Evolutionary conservation across 352 stramenopile genomes (phyloP), one percentile per base, ranked within the genome.

Genomic region (Phytophthora megakarya): DNA sequence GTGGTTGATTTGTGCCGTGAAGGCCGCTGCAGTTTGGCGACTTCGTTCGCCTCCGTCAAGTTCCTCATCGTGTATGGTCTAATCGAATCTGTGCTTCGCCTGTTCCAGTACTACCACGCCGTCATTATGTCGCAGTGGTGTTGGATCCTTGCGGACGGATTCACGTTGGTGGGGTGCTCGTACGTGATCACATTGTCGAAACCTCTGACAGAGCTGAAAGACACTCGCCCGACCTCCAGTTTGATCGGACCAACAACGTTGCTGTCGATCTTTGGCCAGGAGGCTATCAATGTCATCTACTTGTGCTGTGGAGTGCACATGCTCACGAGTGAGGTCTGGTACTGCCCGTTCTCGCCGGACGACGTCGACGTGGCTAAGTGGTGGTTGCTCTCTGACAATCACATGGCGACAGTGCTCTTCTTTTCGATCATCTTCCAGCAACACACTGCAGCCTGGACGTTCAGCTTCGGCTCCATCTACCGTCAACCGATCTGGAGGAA

Each of bases 21-120:
- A 71, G 92, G 92, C 30, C 84, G 90, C 10, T 95, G 89, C 73
- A 84, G 81, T 44, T 50, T 98, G 22, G 77, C 90, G 7, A 96
- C 89, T 16, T 93, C 89, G 21, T 93, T 97, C 33, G 80, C 72
- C 12, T 81, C 72, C 11, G 84, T 97, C 61, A 97, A 97, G 67
- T 96, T 93, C 56, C 74, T 96, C 35, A 83, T 97, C 46, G 85
- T 97, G 63, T 97, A 97, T 65, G 90, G 90, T 10, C 65, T 96
- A 67, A 75, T 96, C 35, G 66, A 80, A 9, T 86, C 72, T 23
- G 74, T 80, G 16, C 63, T 91, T 23, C 78, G 91, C 11, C 70
- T 92, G 40, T 77, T 80, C 37, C 76, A 78, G 72, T 91, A 86
- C 46, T 92, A 83, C 45, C 80, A 95, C 55, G 64, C 52, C 6